Base-by-base conservation (phyloP, 192 early-diverging fungal species). In the Entomortierella chlamydospora region DNA sequence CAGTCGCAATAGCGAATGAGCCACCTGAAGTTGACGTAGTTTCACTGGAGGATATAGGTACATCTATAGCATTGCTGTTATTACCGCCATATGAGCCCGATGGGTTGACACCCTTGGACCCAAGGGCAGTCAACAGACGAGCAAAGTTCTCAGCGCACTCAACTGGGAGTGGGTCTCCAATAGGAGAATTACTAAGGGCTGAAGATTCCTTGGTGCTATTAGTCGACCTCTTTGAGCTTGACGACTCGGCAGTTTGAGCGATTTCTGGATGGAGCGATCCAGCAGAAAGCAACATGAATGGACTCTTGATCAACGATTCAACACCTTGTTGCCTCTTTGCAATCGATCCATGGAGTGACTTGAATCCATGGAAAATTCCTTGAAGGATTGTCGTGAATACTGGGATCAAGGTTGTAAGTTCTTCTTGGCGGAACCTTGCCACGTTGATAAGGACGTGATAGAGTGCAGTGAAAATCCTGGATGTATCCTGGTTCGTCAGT, bases 361-460 rank as follows among this genome's bases (percentile, higher is more conserved):
- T 88, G 65, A 91, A 91, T 57, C 87, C 87, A 54, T 90, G 82
- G 20, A 91, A 52, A n/a, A 90, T 41, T 8, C 80, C 57, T 64
- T 88, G 84, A 17, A 91, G 26, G n/a, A 91, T 83, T 2, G 79
- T 56, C 5, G 77, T 80, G 33, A 90, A 86, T 0, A 85, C 58
- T 31, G 89, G 85, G 39, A 93, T 85, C n/a, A 74, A 41, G 8
- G 81, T 64, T 10, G 83, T 59, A 4, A 93, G 56, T 20, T 80
- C 63, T 31, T 89, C 86, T 49, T 86, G 87, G 33, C 87, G 82
- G 64, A 82, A 72, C 10, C 81, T 61, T 8, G 88, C 52, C 26
- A 90, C 45, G n/a, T 84, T 84, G 15, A 79, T 70, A 39, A 93
- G 61, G 12, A 90, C 62, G 26, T 83, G 65, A 45, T 85, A 90